phyloP scores from a whole-genome alignment of 495 filamentous ascomycete genomes.

The Chaetomium tenue region DNA sequence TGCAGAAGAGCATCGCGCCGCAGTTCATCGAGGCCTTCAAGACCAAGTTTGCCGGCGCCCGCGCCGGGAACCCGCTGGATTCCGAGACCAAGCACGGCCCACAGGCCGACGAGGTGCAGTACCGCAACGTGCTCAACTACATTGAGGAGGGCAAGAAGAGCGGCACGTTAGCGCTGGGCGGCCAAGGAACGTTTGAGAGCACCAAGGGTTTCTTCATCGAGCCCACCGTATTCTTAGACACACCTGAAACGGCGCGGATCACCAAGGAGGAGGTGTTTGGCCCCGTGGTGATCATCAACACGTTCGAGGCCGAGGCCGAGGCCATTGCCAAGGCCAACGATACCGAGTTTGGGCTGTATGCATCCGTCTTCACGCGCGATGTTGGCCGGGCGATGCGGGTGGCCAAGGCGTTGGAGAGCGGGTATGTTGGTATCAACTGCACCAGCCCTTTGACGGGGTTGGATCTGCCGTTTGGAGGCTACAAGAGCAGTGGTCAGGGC shows the following conservation, averaged over 20 bases:
- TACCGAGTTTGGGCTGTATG: conserved; percentile 70
- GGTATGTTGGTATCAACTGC: conserved; percentile 50
- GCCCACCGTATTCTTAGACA: conserved; percentile 70
- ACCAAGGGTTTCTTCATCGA: conserved; percentile 52
- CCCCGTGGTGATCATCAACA: conserved; percentile 70
- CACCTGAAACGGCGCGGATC: conserved; percentile 64
- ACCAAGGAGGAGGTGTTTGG: conserved; percentile 54
- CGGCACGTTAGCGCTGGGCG: conserved; percentile 35
- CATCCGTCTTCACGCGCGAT: conserved; percentile 71
- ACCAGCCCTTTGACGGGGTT: conserved; percentile 37
- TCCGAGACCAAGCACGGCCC: conserved; percentile 66
- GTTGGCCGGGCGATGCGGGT: conserved; percentile 67
- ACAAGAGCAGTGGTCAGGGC: conserved; percentile 44
- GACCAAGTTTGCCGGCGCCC: conserved; percentile 58
- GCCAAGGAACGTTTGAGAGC: conserved; percentile 27
- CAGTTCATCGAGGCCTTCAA: conserved; percentile 58
- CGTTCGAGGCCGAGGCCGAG: conserved; percentile 63
- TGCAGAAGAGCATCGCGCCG: conserved; percentile 57
- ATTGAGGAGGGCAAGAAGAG: conserved; percentile 39
- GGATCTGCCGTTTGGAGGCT: conserved; percentile 48
- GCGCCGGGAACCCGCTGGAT: conserved; percentile 61
- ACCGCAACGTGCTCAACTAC: conserved; percentile 34
- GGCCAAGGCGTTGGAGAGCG: conserved; percentile 65
- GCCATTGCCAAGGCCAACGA: conserved; percentile 68
- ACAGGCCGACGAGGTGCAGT: conserved; percentile 42